Evolutionary conservation across 257 asterid genomes (phyloP).

Genomic region (Scutellaria baicalensis): DNA sequence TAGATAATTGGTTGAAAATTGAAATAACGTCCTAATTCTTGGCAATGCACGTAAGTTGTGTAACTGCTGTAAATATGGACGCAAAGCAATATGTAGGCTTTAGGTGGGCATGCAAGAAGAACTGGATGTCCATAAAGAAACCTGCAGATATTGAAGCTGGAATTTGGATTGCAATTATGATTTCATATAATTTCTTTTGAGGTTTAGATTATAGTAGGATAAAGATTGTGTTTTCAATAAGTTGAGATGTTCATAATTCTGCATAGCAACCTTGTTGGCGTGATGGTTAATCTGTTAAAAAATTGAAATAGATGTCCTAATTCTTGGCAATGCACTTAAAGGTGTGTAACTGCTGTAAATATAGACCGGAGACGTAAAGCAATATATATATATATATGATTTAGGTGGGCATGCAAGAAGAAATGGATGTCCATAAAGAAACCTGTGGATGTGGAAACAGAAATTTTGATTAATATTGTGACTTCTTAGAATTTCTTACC

Average conservation of each 20-base stretch:
- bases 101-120: constrained; percentile 62
- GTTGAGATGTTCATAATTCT: neutral
- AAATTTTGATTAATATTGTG: neutral
- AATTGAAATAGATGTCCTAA: constrained; percentile 39
- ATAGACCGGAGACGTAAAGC: constrained; percentile 68
- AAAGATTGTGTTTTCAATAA: no score
- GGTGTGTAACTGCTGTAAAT: constrained; percentile 77
- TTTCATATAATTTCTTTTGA: neutral
- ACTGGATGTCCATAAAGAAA: constrained; percentile 51
- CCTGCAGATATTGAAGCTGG: constrained; percentile 31
- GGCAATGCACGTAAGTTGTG: constrained; percentile 64
- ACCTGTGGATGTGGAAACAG: constrained; percentile 33
- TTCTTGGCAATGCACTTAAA: constrained; percentile 76
- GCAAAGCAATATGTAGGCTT: constrained; percentile 40
- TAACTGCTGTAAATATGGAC: constrained; percentile 82
- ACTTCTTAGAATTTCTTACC: neutral
- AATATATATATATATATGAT: constrained; percentile 38
- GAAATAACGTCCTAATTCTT: constrained; percentile 65
- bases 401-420: constrained; percentile 64
- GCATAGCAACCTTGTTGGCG: neutral
- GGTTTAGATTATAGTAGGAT: neutral
- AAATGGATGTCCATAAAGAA: constrained; percentile 49
- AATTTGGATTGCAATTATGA: neutral
- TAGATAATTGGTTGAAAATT: neutral
- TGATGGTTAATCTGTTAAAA: neutral